Evolutionary conservation across 164 flowering plant species (phyloP), one percentile per base, ranked within the genome.

Genomic region (Sextonia rubra): DNA sequence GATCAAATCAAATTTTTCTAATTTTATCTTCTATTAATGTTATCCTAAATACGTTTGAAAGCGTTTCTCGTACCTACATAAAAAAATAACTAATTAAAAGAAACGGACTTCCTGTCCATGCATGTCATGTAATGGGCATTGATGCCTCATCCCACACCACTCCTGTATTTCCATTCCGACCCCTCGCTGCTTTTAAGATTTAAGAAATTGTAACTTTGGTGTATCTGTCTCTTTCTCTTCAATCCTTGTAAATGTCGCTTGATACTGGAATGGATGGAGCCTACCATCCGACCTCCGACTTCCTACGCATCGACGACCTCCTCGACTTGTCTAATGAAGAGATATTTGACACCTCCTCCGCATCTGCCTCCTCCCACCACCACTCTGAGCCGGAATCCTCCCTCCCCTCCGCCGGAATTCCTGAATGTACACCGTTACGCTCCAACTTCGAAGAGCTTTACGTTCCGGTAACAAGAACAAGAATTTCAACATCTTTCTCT

Each of bases 261-360:
- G 64, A 65, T 52, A 29, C 44, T 64, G 70, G 56, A 20, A 75
- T 70, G 74, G 77, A 70, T 27, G 77, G 64, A 29, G 66, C 76
- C 44, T 9, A 37, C 8, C 44, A 71, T 5, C 60, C 83, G 0
- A 17, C 80, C 0, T 70, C 79, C 1, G 86, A 83, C 37, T 60
- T 73, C 58, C 82, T 87, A 60, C 85, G 63, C 71, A 73, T 87
- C 47, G 90, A 87, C 49, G 90, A 87, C 77, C 86, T 87, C 17
- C 82, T 87, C 11, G 86, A 84, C 64, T 82, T 84, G 72, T 71
- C 85, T 11, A 84, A 82, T 60, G 84, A 78, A 24, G 85, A 80
- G 20, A 71, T 78, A 63, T 74, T 83, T 67, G 68, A 70, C 64
- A 56, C 63, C n/a, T 73, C 73, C 3, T 32, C 74, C 66, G 64